Evolutionary conservation across 2,329 filamentous ascomycete species (phyloP).

Genomic region (Aspergillus glaucus): DNA sequence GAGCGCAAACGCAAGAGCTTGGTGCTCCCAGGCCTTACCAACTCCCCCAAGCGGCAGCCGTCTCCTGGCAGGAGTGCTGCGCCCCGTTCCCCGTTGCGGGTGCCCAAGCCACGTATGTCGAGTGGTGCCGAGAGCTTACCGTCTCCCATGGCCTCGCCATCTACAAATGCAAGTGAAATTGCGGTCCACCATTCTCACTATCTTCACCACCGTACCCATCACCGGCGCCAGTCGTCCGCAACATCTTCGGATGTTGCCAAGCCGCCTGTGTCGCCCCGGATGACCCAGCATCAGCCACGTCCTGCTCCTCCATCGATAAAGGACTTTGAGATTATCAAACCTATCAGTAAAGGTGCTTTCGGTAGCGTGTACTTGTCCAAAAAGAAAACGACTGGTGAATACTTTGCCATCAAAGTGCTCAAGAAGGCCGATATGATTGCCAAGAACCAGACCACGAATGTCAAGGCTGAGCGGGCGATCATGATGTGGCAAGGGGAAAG

Average conservation of each 20-base stretch:
- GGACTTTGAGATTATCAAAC: slow-evolving; percentile 98
- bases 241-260: slow-evolving; percentile 65
- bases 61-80: slow-evolving; percentile 72
- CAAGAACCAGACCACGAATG: slow-evolving; percentile 98
- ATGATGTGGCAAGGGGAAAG: slow-evolving; percentile 99
- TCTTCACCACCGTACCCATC: slow-evolving; percentile 51
- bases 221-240: slow-evolving; percentile 85
- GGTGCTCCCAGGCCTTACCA: slow-evolving; percentile 67
- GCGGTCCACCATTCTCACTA: slow-evolving; percentile 51
- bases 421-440: slow-evolving; percentile 99
- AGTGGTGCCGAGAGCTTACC: slow-evolving; percentile 51
- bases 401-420: slow-evolving; percentile 96
- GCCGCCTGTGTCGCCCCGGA: slow-evolving; percentile 73
- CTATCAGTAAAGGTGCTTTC: slow-evolving; percentile 97
- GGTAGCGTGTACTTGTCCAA: slow-evolving; percentile 97
- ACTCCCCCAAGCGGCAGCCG: slow-evolving; percentile 74
- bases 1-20: slow-evolving; percentile 84
- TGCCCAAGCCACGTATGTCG: slow-evolving; percentile 70
- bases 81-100: slow-evolving; percentile 79
- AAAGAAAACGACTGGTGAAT: slow-evolving; percentile 97
- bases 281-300: slow-evolving; percentile 76
- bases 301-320: slow-evolving; percentile 95
- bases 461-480: slow-evolving; percentile 95
- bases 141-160: slow-evolving; percentile 85
- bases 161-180: slow-evolving; percentile 72